phyloP scores from a whole-genome alignment of 768 basidiomycete genomes.

The Tulasnella sp. region DNA sequence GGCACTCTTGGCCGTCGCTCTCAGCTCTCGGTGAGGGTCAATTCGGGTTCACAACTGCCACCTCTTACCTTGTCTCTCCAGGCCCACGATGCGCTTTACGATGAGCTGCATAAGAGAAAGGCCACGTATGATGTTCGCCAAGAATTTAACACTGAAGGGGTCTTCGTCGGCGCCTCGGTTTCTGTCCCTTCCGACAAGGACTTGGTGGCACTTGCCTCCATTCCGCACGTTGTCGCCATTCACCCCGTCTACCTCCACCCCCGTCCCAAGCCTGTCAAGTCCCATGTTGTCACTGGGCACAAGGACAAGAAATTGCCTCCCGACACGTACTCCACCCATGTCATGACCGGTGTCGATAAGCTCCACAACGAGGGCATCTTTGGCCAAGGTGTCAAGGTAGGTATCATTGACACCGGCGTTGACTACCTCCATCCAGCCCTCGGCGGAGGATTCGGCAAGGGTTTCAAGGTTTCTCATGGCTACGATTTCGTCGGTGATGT shows the following conservation, averaged over 20 bases:
- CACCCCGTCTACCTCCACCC: neutral
- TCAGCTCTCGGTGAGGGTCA: neutral
- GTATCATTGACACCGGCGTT: slow-evolving; percentile 15
- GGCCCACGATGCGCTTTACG: slow-evolving; percentile 13
- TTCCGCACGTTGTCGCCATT: slow-evolving; percentile 13
- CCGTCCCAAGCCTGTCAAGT: neutral
- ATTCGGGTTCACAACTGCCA: neutral
- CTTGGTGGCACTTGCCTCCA: neutral
- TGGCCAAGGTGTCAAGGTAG: slow-evolving; percentile 15
- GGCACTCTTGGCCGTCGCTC: slow-evolving; percentile 20
- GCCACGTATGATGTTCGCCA: neutral
- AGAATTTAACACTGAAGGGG: neutral
- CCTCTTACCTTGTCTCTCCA: slow-evolving; percentile 35
- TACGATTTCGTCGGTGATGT: slow-evolving; percentile 17
- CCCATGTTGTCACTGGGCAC: slow-evolving; percentile 3
- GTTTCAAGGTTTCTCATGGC: slow-evolving; percentile 15
- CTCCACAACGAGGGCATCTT: slow-evolving; percentile 6
- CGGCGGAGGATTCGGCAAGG: slow-evolving; percentile 14
- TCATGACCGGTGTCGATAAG: slow-evolving; percentile 16
- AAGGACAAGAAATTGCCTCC: neutral
- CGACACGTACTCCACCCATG: slow-evolving; percentile 12
- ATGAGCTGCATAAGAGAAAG: slow-evolving; percentile 2
- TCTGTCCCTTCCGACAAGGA: neutral
- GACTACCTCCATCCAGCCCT: slow-evolving; percentile 16
- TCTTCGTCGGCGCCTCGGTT: slow-evolving; percentile 8